Percentiles rank a stretch among this genome's conserved stretches.
phyloP scores from a whole-genome alignment of 2,329 filamentous ascomycete genomes.

The Tympanopsis confertula region DNA sequence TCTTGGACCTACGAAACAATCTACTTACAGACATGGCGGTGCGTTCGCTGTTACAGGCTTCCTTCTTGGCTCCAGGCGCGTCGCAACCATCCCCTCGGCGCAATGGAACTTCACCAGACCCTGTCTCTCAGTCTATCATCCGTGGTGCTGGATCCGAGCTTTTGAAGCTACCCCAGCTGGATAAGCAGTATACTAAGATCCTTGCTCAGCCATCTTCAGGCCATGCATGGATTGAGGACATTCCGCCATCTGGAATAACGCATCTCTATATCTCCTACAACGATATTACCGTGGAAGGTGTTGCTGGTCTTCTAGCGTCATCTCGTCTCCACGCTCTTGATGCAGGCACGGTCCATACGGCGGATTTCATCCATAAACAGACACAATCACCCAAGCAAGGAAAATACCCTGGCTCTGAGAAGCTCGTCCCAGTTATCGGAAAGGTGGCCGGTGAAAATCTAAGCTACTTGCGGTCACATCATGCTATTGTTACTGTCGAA shows the following conservation, averaged over 20 bases:
- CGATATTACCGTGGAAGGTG: constrained; percentile 38
- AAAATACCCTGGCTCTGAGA: neutral
- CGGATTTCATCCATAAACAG: constrained; percentile 13
- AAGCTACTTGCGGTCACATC: neutral
- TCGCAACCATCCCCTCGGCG: too few species aligned
- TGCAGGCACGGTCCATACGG: constrained; percentile 31
- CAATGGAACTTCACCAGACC: neutral
- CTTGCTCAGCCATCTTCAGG: constrained; percentile 33
- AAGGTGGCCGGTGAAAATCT: neutral
- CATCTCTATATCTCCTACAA: constrained; percentile 49
- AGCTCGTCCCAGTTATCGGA: neutral
- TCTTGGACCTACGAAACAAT: constrained; percentile 45
- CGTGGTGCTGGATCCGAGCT: too few species aligned
- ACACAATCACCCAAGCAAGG: neutral
- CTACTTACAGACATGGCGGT: constrained; percentile 41
- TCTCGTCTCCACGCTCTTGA: constrained; percentile 41
- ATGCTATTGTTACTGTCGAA: neutral
- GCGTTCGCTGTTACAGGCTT: constrained; percentile 35
- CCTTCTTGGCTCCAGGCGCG: constrained; percentile 22
- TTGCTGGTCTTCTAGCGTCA: constrained; percentile 37
- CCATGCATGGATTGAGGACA: constrained; percentile 40
- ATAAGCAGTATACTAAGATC: neutral
- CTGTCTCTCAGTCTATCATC: too few species aligned
- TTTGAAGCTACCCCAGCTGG: neutral
- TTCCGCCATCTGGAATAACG: constrained; percentile 40